Base-by-base conservation (phyloP, 768 basidiomycete genomes). In the Serendipita sp. region DNA sequence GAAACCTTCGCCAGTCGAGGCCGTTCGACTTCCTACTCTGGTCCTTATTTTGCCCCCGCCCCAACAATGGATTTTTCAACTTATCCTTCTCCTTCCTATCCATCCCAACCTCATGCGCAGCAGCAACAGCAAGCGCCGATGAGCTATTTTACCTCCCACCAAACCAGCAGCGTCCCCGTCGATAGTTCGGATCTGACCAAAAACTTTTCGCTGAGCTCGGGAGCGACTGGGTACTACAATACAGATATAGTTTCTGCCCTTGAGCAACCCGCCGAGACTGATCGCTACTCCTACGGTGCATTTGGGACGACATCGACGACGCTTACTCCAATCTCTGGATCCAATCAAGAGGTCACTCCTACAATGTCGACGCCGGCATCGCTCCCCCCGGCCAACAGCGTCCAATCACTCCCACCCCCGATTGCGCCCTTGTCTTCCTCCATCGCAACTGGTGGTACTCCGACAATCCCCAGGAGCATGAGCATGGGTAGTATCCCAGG, bases 401-500 rank as follows among this genome's bases (percentile, higher is more conserved):
- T 27, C 8, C 18, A 36, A n/a, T 27, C 55, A n/a, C 55, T 60
- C n/a, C 55, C 55, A 10, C 55, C 55, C 8, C 55, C 55, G 8
- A 27, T 60, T 37, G 27, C 55, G 4, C 55, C 55, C 0, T 34
- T 60, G 29, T 23, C 55, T 16, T 60, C 55, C 29, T 60, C 55
- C 27, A 37, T 60, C 27, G 55, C 55, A n/a, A 60, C 55, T 37
- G 55, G 55, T 4, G 55, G 55, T 8, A 36, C 33, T n/a, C 33
- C 55, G 4, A 60, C 55, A 34, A 27, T 60, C 36, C 55, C 55
- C 27, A 31, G 55, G 33, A 60, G 55, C 33, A 60, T 60, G 55
- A 60, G 55, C 34, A 60, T 36, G 27, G 55, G 55, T 33, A 60
- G 36, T 34, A 60, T 60, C 55, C 55, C 18, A n/a, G 55, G 55